A percentile compares a stretch with the other conserved stretches of the same genome.
phyloP scores from a whole-genome alignment of 441 rosid genomes.

The Corymbia citriodora region DNA sequence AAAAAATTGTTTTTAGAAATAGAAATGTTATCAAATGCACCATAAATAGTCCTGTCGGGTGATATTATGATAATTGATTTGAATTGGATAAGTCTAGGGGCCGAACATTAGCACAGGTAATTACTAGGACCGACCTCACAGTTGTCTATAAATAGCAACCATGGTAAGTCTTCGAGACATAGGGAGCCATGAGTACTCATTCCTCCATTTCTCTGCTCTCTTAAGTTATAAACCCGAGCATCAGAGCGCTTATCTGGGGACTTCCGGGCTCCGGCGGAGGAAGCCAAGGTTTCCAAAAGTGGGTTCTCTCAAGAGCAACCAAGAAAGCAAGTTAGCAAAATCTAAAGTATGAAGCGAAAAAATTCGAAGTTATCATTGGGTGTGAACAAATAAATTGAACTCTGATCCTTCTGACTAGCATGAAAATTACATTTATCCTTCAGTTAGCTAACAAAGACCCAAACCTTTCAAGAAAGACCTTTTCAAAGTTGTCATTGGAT shows the following conservation, averaged over 20 bases:
- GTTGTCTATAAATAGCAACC: not conserved
- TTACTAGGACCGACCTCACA: not conserved
- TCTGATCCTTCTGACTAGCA: not conserved
- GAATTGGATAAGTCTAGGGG: not conserved
- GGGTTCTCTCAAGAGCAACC: not conserved
- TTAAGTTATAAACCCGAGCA: not conserved
- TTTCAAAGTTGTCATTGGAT: not conserved
- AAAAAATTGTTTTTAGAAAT: too few species aligned
- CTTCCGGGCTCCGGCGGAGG: not conserved
- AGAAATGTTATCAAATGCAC: too few species aligned
- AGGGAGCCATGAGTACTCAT: not conserved
- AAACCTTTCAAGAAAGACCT: not conserved
- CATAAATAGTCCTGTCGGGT: not conserved
- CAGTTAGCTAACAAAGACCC: too few species aligned
- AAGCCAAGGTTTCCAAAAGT: not conserved
- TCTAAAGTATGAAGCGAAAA: not conserved
- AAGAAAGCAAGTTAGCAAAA: not conserved
- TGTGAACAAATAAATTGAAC: not conserved
- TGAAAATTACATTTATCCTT: not conserved
- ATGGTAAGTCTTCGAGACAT: not conserved
- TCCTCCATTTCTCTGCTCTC: not conserved
- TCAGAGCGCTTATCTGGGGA: not conserved
- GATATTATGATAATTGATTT: not conserved
- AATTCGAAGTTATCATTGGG: not conserved
- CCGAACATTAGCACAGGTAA: not conserved